These are phyloP conservation scores for Favolaschia claudopus DNA, from an alignment of 768 basidiomycete genomes.

Conservation along the genomic window DNA sequence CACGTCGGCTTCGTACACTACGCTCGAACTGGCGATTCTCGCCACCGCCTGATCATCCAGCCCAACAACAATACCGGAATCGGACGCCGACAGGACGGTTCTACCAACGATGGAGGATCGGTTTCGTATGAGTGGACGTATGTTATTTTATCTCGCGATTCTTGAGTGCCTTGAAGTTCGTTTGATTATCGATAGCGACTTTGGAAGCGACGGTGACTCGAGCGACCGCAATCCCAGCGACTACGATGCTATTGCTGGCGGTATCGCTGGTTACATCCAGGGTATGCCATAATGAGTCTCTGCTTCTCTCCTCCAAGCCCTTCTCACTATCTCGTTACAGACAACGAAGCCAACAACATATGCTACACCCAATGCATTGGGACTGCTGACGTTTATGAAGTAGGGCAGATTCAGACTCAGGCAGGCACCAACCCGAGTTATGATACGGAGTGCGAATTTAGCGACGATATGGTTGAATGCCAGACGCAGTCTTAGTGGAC, in stretches of 20 bases:
- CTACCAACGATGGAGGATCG: neutral
- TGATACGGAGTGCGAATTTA: too few species aligned
- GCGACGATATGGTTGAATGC: too few species aligned
- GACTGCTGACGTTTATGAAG: neutral
- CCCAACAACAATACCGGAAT: neutral
- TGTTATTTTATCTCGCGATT: neutral
- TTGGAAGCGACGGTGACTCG: neutral
- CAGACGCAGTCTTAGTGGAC: too few species aligned
- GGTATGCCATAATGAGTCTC: neutral
- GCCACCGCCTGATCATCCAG: neutral
- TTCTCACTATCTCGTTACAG: neutral
- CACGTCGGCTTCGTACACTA: neutral
- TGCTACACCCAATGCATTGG: neutral
- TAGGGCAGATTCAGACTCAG: neutral
- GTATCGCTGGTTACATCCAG: slow-evolving; percentile 1
- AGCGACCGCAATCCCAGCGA: neutral
- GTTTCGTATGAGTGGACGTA: slow-evolving; percentile 2
- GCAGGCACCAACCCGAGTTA: neutral
- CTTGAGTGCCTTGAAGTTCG: neutral
- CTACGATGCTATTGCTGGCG: slow-evolving; percentile 1
- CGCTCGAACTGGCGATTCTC: neutral
- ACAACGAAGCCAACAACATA: slow-evolving; percentile 1
- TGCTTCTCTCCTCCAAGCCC: neutral
- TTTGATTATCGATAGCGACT: neutral
- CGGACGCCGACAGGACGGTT: neutral